A percentile compares a stretch with the other conserved stretches of the same genome.
These are phyloP conservation scores for Lactarius akahatsu DNA, from an alignment of 768 basidiomycete genomes.

Conservation along the genomic window DNA sequence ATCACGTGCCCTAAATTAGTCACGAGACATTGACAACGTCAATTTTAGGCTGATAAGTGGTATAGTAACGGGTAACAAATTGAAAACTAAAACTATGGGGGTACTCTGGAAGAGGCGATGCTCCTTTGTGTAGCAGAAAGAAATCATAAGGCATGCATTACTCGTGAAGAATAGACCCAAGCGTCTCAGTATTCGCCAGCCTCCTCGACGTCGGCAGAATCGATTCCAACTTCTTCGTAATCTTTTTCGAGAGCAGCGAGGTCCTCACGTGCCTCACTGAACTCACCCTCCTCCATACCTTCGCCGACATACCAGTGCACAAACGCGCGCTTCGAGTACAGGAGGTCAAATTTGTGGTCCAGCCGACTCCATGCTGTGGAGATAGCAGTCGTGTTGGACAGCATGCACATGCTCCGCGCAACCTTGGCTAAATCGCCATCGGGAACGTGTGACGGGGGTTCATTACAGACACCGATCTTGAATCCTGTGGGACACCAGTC, in stretches of 20 bases:
- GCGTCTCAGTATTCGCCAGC: conserved; percentile 45
- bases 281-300: conserved; percentile 92
- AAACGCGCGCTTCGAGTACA: conserved; percentile 63
- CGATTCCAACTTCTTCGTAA: conserved; percentile 79
- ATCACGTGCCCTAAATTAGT: too few relatives aligned
- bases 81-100: conserved; percentile 16
- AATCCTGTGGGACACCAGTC: conserved; percentile 81
- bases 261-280: conserved; percentile 98
- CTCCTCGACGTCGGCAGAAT: conserved; percentile 52
- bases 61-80: conserved; percentile 15
- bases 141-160: conserved; percentile 16
- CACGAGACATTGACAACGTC: conserved; percentile 3
- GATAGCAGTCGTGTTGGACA: conserved; percentile 74
- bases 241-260: conserved; percentile 99
- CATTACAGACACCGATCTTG: conserved; percentile 78
- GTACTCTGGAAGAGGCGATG: conserved; percentile 30
- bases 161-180: conserved; percentile 9
- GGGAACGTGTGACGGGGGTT: conserved; percentile 71
- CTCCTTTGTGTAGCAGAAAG: conserved; percentile 36
- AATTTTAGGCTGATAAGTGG: conserved; percentile 12
- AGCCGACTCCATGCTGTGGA: conserved; percentile 71
- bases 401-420: conserved; percentile 73
- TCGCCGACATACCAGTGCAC: conserved; percentile 71
- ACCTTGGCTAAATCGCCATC: conserved; percentile 77
- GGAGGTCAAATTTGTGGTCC: conserved; percentile 78